Base-by-base conservation (phyloP, 768 basidiomycete species). In the Antrodiella citrinella region DNA sequence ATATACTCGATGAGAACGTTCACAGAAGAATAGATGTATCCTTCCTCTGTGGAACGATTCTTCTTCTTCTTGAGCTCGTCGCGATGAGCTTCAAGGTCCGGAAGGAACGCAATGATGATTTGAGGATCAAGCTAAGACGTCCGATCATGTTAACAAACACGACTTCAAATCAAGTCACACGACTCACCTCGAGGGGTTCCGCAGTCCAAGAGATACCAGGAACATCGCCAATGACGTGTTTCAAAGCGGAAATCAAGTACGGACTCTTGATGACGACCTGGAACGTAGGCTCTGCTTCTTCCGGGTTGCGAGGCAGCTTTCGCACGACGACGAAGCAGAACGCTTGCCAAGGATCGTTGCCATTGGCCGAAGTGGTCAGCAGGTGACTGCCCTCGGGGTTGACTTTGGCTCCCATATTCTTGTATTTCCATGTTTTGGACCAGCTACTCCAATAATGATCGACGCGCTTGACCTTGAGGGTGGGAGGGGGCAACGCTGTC, bases 371-470 rank as follows among this genome's bases (percentile, higher is more conserved):
- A 18, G 42, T 9, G 59, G 65, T 19, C 19, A 75, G 60, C 20
- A 72, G 54, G 11, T 75, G 72, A 25, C 72, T 50, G 4, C 65
- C 63, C 60, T 82, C 80, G 11, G 77, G 70, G 0, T 68, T 69
- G 45, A 80, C 71, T 53, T 74, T 76, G 0, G 79, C 71, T 53
- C 69, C 76, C 55, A 74, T 78, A 62, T 76, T 78, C 75, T 78
- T 51, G 57, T 82, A 81, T 64, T 78, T 80, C 78, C 78, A 81
- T 18, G 63, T 59, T 58, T 74, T 78, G 25, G 68, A 67, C 78
- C 79, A 80, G 52, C 70, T 64, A 58, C 75, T 79, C 61, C 75
- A 81, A 56, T 78, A 81, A 55, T 76, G 69, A 58, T 81, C 81
- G 41, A 81, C 73, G 1, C 77, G 75, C 59, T 81, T 81, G 61